phyloP scores from a whole-genome alignment of 768 basidiomycete genomes.

The Boletus subparvulus region DNA sequence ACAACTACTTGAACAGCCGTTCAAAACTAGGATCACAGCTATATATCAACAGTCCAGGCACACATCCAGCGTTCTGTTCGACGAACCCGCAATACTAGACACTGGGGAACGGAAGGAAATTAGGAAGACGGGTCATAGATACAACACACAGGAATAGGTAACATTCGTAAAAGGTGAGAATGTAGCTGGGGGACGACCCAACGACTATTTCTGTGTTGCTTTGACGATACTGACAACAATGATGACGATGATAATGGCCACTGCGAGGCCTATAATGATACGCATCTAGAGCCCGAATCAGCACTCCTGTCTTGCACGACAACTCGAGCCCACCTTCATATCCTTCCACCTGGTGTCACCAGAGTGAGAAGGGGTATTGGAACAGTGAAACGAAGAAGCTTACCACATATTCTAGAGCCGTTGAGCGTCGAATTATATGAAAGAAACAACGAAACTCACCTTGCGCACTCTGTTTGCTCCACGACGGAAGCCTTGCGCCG shows the following conservation, averaged over 20 bases:
- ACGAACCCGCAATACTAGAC: conserved; percentile 15
- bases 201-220: conserved; percentile 56
- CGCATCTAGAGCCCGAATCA: conserved; percentile 66
- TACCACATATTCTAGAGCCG: conserved; percentile 82
- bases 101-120: conserved; percentile 27
- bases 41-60: conserved; percentile 27
- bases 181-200: not conserved
- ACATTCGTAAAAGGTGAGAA: conserved; percentile 12
- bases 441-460: conserved; percentile 41
- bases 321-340: conserved; percentile 69
- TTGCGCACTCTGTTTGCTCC: conserved; percentile 98
- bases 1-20: conserved; percentile 24
- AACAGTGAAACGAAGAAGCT: conserved; percentile 31
- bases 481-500: conserved; percentile 97
- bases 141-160: conserved; percentile 38
- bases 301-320: conserved; percentile 4
- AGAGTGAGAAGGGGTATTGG: conserved; percentile 5
- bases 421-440: conserved; percentile 7
- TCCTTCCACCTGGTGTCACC: conserved; percentile 81
- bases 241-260: conserved; percentile 89
- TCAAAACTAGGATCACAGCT: conserved; percentile 13
- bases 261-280: conserved; percentile 90
- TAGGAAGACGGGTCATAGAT: conserved; percentile 42
- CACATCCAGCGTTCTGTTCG: conserved; percentile 12
- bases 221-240: conserved; percentile 95